Evolutionary conservation across 495 filamentous ascomycete genomes (phyloP).

Genomic region (Letharia columbiana): DNA sequence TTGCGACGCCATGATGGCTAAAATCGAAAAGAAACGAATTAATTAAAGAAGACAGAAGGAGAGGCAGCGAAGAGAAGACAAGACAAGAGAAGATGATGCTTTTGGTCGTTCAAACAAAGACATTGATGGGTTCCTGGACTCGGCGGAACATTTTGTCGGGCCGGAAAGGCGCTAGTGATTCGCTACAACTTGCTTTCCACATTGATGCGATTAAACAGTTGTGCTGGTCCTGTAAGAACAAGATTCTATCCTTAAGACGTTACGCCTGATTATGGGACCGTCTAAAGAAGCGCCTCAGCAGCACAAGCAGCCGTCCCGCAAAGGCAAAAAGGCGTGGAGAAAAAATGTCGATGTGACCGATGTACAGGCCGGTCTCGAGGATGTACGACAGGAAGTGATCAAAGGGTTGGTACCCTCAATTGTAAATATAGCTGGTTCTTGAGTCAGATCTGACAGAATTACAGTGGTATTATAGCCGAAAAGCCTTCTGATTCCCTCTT

Average conservation of each 20-base stretch:
- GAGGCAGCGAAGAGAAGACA: conserved; percentile 1
- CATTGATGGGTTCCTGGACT: conserved; percentile 7
- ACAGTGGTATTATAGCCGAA: conserved; percentile 74
- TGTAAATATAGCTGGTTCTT: background rate
- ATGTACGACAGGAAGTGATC: conserved; percentile 78
- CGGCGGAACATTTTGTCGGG: background rate
- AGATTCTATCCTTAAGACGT: background rate
- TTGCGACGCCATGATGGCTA: conserved; percentile 33
- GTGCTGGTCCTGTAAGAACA: background rate
- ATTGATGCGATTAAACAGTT: background rate
- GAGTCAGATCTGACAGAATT: conserved; percentile 17
- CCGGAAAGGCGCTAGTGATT: background rate
- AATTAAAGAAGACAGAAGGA: background rate
- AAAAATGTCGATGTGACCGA: conserved; percentile 93
- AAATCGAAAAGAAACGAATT: background rate
- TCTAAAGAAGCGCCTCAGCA: conserved; percentile 42
- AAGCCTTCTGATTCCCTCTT: conserved; percentile 74
- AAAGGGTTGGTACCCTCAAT: conserved; percentile 54
- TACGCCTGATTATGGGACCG: conserved; percentile 3
- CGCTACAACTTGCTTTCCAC: conserved; percentile 2
- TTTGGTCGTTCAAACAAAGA: conserved; percentile 6
- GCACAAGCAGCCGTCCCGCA: conserved; percentile 79
- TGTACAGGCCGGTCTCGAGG: conserved; percentile 71
- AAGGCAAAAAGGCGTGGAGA: conserved; percentile 97
- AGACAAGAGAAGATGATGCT: background rate